These are phyloP conservation scores for Cyberlindnera maritima DNA, from an alignment of 805 yeast species.

Conservation along the genomic window DNA sequence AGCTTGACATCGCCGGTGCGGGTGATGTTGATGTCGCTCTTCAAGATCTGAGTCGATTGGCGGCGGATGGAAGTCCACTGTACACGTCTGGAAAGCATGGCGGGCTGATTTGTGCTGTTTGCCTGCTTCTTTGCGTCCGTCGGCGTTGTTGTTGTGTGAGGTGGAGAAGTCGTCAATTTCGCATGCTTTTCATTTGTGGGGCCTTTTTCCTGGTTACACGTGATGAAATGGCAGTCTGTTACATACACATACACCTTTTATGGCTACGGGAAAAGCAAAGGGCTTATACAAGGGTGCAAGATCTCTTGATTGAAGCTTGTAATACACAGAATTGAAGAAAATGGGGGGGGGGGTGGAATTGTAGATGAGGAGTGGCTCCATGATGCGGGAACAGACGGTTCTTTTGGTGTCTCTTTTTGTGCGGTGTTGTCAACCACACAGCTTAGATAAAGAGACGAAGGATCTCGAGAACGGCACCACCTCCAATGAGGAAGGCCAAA, in stretches of 20 bases:
- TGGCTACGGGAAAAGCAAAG: too few species aligned
- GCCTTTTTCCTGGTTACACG: background rate
- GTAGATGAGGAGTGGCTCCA: too few species aligned
- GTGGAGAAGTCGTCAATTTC: background rate
- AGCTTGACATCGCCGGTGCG: conserved; percentile 71
- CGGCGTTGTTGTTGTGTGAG: too few species aligned
- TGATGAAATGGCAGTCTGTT: background rate
- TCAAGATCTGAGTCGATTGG: conserved; percentile 27
- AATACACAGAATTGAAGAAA: background rate
- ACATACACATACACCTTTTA: too few species aligned
- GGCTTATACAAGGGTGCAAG: too few species aligned
- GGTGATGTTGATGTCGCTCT: conserved; percentile 67
- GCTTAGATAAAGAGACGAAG: conserved; percentile 49
- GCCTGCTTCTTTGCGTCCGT: too few species aligned
- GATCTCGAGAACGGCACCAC: conserved; percentile 79
- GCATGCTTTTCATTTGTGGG: background rate
- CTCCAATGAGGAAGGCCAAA: conserved; percentile 66
- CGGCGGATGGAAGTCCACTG: conserved; percentile 15
- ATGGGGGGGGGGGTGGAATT: too few species aligned
- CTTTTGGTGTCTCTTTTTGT: too few species aligned
- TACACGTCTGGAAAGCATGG: conserved; percentile 8
- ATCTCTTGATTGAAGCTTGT: background rate
- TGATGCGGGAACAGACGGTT: too few species aligned
- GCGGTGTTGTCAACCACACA: background rate
- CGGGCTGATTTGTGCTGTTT: background rate